Evolutionary conservation across 306 rosid genomes (phyloP).

Genomic region (Canavalia gladiata): DNA sequence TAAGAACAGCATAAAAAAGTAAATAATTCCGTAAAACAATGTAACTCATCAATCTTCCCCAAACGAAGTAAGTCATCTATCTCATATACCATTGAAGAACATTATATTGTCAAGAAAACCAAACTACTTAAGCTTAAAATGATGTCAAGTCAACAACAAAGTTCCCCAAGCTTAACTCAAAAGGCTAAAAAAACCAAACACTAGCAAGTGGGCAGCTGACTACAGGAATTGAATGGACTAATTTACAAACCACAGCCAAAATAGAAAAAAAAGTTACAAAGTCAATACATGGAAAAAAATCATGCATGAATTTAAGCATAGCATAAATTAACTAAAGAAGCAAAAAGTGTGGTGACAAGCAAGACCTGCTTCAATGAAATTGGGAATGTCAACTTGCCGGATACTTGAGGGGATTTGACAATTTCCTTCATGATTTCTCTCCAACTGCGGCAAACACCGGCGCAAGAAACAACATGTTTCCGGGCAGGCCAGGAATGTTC

Average conservation of each 20-base stretch:
- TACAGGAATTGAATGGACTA: background rate
- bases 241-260: constrained; percentile 1
- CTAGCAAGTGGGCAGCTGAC: constrained; percentile 21
- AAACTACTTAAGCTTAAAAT: constrained; percentile 37
- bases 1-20: constrained; percentile 34
- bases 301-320: constrained; percentile 15
- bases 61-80: constrained; percentile 4
- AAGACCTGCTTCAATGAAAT: constrained; percentile 90
- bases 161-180: constrained; percentile 6
- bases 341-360: background rate
- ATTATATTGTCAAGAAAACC: constrained; percentile 24
- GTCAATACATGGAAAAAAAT: background rate
- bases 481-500: constrained; percentile 88
- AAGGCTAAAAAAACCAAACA: constrained; percentile 12
- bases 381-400: constrained; percentile 89
- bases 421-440: constrained; percentile 86
- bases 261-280: background rate
- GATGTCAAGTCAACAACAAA: constrained; percentile 35
- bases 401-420: constrained; percentile 77
- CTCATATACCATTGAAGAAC: constrained; percentile 3
- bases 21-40: constrained; percentile 18
- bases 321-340: background rate
- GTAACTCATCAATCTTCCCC: constrained; percentile 33
- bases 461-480: constrained; percentile 81
- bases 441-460: constrained; percentile 96